Conservation (phyloP, 2,329 filamentous ascomycete species). For the Ophiocordyceps camponoti-floridani region DNA sequence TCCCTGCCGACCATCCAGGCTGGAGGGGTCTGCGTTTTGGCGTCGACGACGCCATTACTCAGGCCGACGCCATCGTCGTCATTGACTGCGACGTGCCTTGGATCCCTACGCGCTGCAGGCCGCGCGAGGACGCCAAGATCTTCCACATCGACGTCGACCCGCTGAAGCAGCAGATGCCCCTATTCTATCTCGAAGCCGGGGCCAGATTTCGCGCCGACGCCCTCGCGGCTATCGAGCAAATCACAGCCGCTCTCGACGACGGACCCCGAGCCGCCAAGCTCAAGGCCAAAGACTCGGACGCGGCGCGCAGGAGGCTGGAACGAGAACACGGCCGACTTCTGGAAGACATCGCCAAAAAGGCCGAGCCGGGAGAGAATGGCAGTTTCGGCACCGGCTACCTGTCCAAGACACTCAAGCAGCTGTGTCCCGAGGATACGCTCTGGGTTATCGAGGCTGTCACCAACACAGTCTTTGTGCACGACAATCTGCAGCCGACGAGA, state of each 20-base stretch:
- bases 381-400: slow-evolving; percentile 22
- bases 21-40: slow-evolving; percentile 60
- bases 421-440: slow-evolving; percentile 36
- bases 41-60: slow-evolving; percentile 51
- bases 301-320: slow-evolving; percentile 25
- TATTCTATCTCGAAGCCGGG: slow-evolving; percentile 52
- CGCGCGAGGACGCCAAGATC: slow-evolving; percentile 30
- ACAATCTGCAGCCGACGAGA: slow-evolving; percentile 49
- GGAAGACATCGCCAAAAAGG: slow-evolving; percentile 36
- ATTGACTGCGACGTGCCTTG: slow-evolving; percentile 85
- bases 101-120: slow-evolving; percentile 61
- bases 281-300: slow-evolving; percentile 3
- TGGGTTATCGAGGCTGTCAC: slow-evolving; percentile 69
- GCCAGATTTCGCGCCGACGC: slow-evolving; percentile 50
- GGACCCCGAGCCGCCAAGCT: slow-evolving; percentile 22
- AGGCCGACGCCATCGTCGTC: slow-evolving; percentile 71
- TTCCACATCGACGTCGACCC: slow-evolving; percentile 51
- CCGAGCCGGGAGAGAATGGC: slow-evolving; percentile 41
- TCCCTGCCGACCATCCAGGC: slow-evolving; percentile 50
- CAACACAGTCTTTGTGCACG: slow-evolving; percentile 44
- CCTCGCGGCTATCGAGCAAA: slow-evolving; percentile 46
- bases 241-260: slow-evolving; percentile 42
- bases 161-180: slow-evolving; percentile 53
- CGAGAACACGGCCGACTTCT: slow-evolving; percentile 40
- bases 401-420: slow-evolving; percentile 11